Percentiles rank a stretch among this genome's conserved stretches.
Evolutionary conservation across 805 yeast genomes (phyloP).

Genomic region (Suhomyces faveliae): DNA sequence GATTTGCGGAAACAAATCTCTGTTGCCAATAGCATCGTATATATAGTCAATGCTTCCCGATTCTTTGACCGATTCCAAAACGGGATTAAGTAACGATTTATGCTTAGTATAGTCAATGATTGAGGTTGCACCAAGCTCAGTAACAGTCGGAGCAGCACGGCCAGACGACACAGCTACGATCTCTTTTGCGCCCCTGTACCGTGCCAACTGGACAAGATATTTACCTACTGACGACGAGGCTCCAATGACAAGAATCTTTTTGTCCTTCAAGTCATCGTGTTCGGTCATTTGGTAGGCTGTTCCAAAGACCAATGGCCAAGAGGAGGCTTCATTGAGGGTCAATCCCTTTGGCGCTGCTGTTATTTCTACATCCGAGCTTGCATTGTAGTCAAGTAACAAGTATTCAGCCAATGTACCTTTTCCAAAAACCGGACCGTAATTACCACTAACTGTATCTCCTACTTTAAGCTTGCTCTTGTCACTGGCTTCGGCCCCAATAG

Average conservation of each 20-base stretch:
- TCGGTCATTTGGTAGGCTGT: constrained; percentile 53
- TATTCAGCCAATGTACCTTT: constrained; percentile 50
- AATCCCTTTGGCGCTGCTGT: constrained; percentile 47
- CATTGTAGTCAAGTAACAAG: constrained; percentile 36
- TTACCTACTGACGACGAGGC: constrained; percentile 72
- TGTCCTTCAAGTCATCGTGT: constrained; percentile 34
- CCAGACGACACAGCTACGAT: constrained; percentile 60
- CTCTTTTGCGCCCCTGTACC: constrained; percentile 42
- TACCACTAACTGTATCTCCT: constrained; percentile 33
- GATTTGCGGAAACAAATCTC: constrained; percentile 45
- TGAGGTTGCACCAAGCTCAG: constrained; percentile 56
- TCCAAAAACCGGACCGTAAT: constrained; percentile 15
- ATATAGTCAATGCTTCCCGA: constrained; percentile 55
- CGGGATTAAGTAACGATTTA: constrained; percentile 27
- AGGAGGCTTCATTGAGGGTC: constrained; percentile 56
- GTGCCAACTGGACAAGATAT: constrained; percentile 55
- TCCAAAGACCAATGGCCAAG: constrained; percentile 61
- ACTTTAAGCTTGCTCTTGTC: constrained; percentile 16
- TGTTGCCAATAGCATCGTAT: constrained; percentile 64
- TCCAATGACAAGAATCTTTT: constrained; percentile 63
- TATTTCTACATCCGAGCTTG: constrained; percentile 32
- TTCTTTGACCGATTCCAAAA: constrained; percentile 32
- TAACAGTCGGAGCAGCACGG: constrained; percentile 43
- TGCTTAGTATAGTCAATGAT: constrained; percentile 56
- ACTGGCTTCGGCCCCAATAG: constrained; percentile 27